These are phyloP conservation scores for Plenodomus lindquistii DNA, from an alignment of 2,329 filamentous ascomycete species.

Conservation along the genomic window DNA sequence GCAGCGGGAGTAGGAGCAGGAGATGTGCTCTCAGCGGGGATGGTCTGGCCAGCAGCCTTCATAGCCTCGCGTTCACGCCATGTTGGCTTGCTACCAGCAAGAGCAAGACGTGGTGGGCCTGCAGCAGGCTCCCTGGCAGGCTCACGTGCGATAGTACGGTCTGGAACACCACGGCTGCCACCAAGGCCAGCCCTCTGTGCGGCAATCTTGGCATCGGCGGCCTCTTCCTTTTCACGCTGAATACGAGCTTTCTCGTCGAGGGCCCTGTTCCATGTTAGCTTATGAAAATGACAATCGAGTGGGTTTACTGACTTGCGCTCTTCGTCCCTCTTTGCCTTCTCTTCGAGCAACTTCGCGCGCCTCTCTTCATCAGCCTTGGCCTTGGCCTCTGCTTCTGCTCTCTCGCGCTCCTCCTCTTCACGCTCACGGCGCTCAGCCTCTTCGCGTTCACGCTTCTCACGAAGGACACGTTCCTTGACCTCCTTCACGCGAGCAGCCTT, in stretches of 20 bases:
- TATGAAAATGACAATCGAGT: constrained; percentile 8
- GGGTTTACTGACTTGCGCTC: constrained; percentile 58
- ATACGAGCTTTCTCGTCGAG: constrained; percentile 64
- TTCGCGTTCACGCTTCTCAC: constrained; percentile 82
- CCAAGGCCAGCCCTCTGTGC: constrained; percentile 58
- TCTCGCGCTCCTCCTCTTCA: constrained; percentile 84
- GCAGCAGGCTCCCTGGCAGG: constrained; percentile 45
- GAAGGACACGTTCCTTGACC: constrained; percentile 77
- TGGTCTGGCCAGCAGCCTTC: constrained; percentile 38
- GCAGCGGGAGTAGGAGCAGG: constrained; percentile 33
- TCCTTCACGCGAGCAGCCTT: constrained; percentile 88
- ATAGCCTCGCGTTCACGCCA: constrained; percentile 75
- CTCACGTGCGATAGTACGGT: constrained; percentile 37
- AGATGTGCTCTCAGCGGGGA: constrained; percentile 40
- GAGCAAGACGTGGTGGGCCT: constrained; percentile 64
- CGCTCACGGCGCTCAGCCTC: constrained; percentile 76
- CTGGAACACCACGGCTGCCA: constrained; percentile 28
- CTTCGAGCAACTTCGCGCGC: constrained; percentile 72
- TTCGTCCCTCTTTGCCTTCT: constrained; percentile 64
- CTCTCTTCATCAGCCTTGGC: constrained; percentile 78
- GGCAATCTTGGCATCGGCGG: constrained; percentile 76
- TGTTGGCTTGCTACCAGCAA: constrained; percentile 65
- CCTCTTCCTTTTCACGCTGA: constrained; percentile 84
- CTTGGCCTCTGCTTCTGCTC: constrained; percentile 84
- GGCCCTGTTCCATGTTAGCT: constrained; percentile 54